Evolutionary conservation across 176 grass and related monocot genomes (phyloP).

Genomic region (Melocanna baccifera): DNA sequence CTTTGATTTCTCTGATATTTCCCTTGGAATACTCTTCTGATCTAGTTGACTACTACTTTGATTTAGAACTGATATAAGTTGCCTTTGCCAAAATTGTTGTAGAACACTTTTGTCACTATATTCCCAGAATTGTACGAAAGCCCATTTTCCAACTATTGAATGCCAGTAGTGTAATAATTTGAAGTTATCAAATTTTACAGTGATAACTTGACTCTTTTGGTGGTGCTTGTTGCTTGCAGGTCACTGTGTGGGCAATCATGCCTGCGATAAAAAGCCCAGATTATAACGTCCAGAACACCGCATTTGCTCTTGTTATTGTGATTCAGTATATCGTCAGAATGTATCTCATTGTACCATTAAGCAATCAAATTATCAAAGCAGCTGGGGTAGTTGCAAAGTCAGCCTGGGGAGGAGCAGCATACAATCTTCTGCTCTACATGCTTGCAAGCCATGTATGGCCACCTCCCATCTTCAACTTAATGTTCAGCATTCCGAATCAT

Average conservation of each 20-base stretch:
- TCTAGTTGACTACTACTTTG: not conserved
- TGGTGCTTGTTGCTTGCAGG: slow-evolving; percentile 29
- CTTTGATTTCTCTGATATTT: not conserved
- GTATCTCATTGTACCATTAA: slow-evolving; percentile 74
- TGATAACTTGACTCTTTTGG: not conserved
- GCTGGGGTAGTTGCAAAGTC: slow-evolving; percentile 87
- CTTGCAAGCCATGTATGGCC: slow-evolving; percentile 83
- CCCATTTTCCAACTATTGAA: not conserved
- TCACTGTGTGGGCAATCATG: slow-evolving; percentile 67
- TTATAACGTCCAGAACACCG: slow-evolving; percentile 61
- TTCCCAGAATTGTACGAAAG: not conserved
- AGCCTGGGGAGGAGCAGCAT: slow-evolving; percentile 91
- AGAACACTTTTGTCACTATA: not conserved
- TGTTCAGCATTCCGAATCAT: not conserved
- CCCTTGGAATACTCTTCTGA: not conserved
- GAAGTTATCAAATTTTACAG: not conserved
- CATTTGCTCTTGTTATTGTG: slow-evolving; percentile 64
- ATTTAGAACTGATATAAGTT: not conserved
- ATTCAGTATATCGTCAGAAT: slow-evolving; percentile 75
- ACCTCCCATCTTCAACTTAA: not conserved
- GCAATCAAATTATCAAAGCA: slow-evolving; percentile 71
- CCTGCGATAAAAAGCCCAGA: slow-evolving; percentile 51
- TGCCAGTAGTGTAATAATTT: not conserved
- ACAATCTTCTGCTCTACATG: slow-evolving; percentile 92
- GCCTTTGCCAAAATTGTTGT: not conserved